Base-by-base conservation (phyloP, 208 protist genomes). In the Trypanosoma avium region DNA sequence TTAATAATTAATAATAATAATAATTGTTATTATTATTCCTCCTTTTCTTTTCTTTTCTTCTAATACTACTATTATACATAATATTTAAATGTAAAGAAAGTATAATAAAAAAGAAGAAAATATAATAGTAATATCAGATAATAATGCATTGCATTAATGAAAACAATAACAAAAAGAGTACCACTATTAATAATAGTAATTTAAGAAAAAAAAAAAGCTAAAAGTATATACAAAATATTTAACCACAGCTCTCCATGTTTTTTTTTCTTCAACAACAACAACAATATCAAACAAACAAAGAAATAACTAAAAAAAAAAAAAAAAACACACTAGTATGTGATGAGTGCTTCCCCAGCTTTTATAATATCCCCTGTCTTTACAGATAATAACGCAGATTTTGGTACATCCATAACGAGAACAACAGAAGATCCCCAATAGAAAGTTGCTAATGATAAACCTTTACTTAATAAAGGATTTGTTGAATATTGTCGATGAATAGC, bases 351-450 rank as follows among this genome's bases (percentile, higher is more conserved):
- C 0, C 90, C 90, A 3, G 82, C 90, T 56, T 88, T 88, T 13
- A 93, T 77, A 9, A 67, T 35, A 22, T 92, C 80, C 0, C 84
- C 86, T 21, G 63, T 63, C 5, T 67, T 58, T 9, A 67, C 69
- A n/a, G 75, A 32, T 2, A 86, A 13, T 10, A 52, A 63, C 36
- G 70, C 76, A 24, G 68, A 61, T 21, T 77, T 57, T 8, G 86
- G 86, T n/a, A 93, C 71, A 73, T 95, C 90, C 58, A 88, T 56
- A 22, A 95, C 47, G 22, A 95, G 43, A 7, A 86, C 85, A 7
- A 95, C 84, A n/a, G 90, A 76, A 30, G 90, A 95, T 26, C 90
- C 90, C 86, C 90, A 95, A 46, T 83, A 71, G 67, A 95, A 95
- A 24, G 74, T 81, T 9, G 81, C 83, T 2, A 95, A 67, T 4